phyloP scores from a whole-genome alignment of 2,329 filamentous ascomycete species.

The Sclerotiophoma versabilis region DNA sequence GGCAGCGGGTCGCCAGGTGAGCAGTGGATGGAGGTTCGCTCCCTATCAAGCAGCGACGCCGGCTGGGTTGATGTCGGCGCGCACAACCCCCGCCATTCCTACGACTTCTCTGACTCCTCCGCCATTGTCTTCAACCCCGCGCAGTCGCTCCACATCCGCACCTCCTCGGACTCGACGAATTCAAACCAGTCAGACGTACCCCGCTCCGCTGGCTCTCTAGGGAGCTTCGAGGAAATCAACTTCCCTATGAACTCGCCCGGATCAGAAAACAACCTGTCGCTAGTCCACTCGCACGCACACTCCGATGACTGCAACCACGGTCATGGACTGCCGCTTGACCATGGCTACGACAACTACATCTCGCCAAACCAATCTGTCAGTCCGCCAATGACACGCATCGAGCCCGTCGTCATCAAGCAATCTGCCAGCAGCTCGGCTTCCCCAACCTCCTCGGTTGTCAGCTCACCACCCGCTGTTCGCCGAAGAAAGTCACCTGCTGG shows the following conservation, averaged over 20 bases:
- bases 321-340: conserved; percentile 33
- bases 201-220: conserved; percentile 69
- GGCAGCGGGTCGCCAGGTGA: conserved; percentile 73
- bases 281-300: conserved; percentile 32
- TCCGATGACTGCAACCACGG: conserved; percentile 39
- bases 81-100: conserved; percentile 64
- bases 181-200: conserved; percentile 72
- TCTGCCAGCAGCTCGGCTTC: conserved; percentile 65
- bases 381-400: conserved; percentile 70
- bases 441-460: conserved; percentile 61
- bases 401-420: conserved; percentile 74
- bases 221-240: conserved; percentile 77
- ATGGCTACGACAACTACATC: conserved; percentile 49
- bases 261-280: conserved; percentile 64
- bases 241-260: conserved; percentile 83
- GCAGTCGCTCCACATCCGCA: conserved; percentile 86
- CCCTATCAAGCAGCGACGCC: conserved; percentile 83
- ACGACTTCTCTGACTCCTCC: conserved; percentile 67
- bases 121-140: conserved; percentile 87
- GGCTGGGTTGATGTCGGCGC: conserved; percentile 82
- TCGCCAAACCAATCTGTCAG: conserved; percentile 63
- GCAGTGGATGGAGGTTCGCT: conserved; percentile 85
- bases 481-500: conserved; percentile 71
- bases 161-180: conserved; percentile 84
- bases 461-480: conserved; percentile 66